Base-by-base conservation (phyloP, 148 eudicot species). In the Mesembryanthemum crystallinum region DNA sequence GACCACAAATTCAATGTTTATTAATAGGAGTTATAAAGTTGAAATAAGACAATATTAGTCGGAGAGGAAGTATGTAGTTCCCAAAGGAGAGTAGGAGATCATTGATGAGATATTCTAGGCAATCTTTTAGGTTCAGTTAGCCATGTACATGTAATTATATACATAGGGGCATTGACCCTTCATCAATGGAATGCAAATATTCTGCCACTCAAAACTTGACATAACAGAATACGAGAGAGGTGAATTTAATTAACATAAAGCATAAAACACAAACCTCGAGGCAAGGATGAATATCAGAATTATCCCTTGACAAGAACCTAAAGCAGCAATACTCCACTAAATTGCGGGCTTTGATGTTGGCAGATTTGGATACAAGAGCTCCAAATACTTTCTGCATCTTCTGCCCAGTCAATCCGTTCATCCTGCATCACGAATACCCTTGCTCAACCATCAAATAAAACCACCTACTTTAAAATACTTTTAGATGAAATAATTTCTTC, bases 241-340 rank as follows among this genome's bases (percentile, higher is more conserved):
- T 57, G 18, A 27, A 8, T 4, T 57, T 4, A 23, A 0, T 57
- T 57, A 27, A n/a, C n/a, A 29, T 6, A 72, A n/a, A 52, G 39
- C 11, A 29, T 33, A 33, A 47, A 49, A 58, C 57, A 64, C 88
- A 73, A 76, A 93, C 98, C 97, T 91, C 86, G 71, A 93, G 94
- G 84, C 84, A 72, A 77, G 91, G 90, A 85, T 93, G 92, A 72
- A 93, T 73, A 74, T 89, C 90, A 83, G 91, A 89, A 86, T 66
- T 82, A 79, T 91, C 93, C 79, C 89, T 87, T 3, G 97, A 91
- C 85, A 93, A 86, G 85, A 89, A 93, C 84, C 97, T 88, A 81
- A 89, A 93, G 87, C 94, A 93, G 79, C 94, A 91, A 80, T 91
- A 93, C 73, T 93, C 98, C 81, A 91, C 97, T 74, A 91, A 84